Evolutionary conservation across 2,329 filamentous ascomycete genomes (phyloP).

Genomic region (Talaromyces sp.): DNA sequence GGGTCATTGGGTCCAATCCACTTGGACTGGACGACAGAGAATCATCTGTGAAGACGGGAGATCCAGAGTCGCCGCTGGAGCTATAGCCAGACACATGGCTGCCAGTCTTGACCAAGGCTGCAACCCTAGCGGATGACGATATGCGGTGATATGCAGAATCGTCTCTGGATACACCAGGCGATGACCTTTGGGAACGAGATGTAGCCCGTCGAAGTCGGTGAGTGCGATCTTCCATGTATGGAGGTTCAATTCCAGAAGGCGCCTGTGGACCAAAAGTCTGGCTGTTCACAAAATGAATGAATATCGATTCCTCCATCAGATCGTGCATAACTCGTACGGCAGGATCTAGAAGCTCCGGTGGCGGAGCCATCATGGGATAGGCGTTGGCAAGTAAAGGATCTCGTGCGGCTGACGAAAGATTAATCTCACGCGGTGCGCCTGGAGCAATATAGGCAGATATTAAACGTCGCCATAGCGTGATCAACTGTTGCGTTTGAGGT

Average conservation of each 20-base stretch:
- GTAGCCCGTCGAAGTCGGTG: conserved; percentile 12
- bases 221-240: conserved; percentile 31
- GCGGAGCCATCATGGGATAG: conserved; percentile 56
- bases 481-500: conserved; percentile 62
- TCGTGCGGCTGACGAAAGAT: conserved; percentile 78
- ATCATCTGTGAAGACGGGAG: conserved; percentile 42
- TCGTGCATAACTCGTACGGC: conserved; percentile 88
- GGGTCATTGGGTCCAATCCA: conserved; percentile 45
- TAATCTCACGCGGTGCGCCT: conserved; percentile 80
- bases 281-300: conserved; percentile 83
- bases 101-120: conserved; percentile 28
- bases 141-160: conserved; percentile 23
- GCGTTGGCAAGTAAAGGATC: conserved; percentile 68
- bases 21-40: conserved; percentile 39
- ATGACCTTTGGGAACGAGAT: conserved; percentile 15
- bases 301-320: conserved; percentile 93
- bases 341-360: conserved; percentile 70
- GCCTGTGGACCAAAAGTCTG: conserved; percentile 47
- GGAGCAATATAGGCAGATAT: conserved; percentile 86
- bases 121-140: conserved; percentile 23
- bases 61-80: conserved; percentile 37
- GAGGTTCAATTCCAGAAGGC: conserved; percentile 41
- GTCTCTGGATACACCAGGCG: conserved; percentile 23
- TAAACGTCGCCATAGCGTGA: conserved; percentile 78
- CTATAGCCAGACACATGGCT: conserved; percentile 33